phyloP scores from a whole-genome alignment of 441 rosid genomes.

The Adansonia grandidieri region DNA sequence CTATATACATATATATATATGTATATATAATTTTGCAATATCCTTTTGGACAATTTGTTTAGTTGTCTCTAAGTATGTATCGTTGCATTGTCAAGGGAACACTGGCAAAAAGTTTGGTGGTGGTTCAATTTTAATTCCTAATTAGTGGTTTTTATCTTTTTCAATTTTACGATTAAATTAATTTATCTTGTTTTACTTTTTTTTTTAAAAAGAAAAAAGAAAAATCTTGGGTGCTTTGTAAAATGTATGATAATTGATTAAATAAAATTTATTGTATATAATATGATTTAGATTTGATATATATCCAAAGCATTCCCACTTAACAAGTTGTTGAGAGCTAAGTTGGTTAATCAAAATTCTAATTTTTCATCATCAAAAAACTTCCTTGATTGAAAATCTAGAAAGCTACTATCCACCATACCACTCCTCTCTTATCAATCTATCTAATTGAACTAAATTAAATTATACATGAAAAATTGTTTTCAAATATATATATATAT shows the following conservation, averaged over 20 bases:
- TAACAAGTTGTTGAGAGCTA: constrained; percentile 20
- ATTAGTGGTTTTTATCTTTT: neutral
- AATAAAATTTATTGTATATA: neutral
- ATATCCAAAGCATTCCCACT: constrained; percentile 20
- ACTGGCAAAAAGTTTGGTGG: neutral
- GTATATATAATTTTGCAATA: no score
- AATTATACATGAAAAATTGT: neutral
- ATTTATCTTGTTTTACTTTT: neutral
- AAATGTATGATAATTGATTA: neutral
- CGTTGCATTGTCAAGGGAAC: neutral
- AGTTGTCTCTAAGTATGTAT: neutral
- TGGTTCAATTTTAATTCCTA: constrained; percentile 14
- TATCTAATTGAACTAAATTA: neutral
- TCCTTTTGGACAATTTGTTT: neutral
- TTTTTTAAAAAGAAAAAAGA: neutral
- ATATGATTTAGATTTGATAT: constrained; percentile 26
- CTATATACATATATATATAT: no score
- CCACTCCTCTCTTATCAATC: neutral
- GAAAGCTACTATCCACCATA: constrained; percentile 17
- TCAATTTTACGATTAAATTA: neutral
- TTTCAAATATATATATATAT: neutral
- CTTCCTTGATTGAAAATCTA: constrained; percentile 20
- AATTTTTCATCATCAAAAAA: neutral
- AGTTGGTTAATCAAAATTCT: constrained; percentile 16
- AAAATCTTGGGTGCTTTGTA: neutral